Evolutionary conservation across 2,329 filamentous ascomycete genomes (phyloP).

Genomic region (Aspergillus awamori): DNA sequence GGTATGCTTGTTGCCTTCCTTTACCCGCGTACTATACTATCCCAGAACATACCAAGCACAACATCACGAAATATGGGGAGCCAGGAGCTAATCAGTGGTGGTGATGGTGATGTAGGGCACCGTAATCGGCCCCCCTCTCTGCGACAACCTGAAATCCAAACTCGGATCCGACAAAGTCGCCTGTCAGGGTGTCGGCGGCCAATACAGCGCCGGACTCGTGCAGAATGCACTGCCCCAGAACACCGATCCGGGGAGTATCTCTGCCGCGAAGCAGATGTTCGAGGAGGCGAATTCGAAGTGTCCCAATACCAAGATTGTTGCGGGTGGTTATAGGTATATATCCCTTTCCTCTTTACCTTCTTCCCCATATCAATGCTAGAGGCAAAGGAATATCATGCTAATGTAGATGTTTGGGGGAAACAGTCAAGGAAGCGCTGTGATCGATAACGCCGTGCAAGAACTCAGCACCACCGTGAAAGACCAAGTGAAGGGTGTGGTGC

Average conservation of each 20-base stretch:
- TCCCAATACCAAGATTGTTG: conserved; percentile 47
- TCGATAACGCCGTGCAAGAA: conserved; percentile 45
- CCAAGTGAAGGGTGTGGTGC: conserved; percentile 45
- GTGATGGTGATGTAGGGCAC: conserved; percentile 26
- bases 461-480: conserved; percentile 27
- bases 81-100: background rate
- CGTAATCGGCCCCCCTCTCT: conserved; percentile 34
- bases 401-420: too few relatives aligned
- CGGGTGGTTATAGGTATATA: conserved; percentile 48
- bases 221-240: conserved; percentile 45
- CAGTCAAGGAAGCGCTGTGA: conserved; percentile 48
- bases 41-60: too few relatives aligned
- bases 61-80: too few relatives aligned
- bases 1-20: conserved; percentile 21
- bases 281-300: conserved; percentile 47
- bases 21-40: background rate
- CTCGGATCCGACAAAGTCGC: conserved; percentile 31
- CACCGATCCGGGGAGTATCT: conserved; percentile 40
- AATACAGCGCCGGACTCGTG: conserved; percentile 43
- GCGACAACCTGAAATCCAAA: conserved; percentile 28
- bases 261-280: conserved; percentile 47
- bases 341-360: conserved; percentile 2
- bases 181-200: conserved; percentile 50
- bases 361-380: too few relatives aligned
- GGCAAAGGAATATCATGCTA: too few relatives aligned